A percentile compares a stretch with the other conserved stretches of the same genome.
These are phyloP conservation scores for Aspergillus quadricinctus DNA, from an alignment of 2,329 filamentous ascomycete genomes.

Conservation along the genomic window DNA sequence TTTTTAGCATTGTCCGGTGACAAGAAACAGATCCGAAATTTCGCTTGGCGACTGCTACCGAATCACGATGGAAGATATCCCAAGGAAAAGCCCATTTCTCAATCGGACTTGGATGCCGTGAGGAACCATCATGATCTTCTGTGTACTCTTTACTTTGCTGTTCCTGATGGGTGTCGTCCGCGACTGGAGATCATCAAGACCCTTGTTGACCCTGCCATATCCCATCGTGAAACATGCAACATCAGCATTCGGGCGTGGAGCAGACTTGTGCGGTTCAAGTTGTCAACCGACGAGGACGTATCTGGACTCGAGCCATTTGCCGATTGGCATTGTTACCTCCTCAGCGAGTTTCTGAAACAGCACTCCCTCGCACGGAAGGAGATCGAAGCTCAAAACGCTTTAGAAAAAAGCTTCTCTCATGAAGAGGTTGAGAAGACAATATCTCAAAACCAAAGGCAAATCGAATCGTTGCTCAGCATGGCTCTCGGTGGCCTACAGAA, in stretches of 20 bases:
- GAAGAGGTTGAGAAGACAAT: constrained; percentile 50
- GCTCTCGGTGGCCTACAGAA: constrained; percentile 49
- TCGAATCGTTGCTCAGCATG: constrained; percentile 52
- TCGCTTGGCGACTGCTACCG: constrained; percentile 55
- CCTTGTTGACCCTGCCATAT: constrained; percentile 53
- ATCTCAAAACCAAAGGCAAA: constrained; percentile 53
- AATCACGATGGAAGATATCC: constrained; percentile 58
- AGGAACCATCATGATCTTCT: constrained; percentile 61
- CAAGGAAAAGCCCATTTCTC: constrained; percentile 52
- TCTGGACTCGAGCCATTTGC: constrained; percentile 46
- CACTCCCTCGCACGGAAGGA: constrained; percentile 55
- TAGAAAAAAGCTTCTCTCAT: constrained; percentile 38
- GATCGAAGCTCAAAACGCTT: constrained; percentile 50
- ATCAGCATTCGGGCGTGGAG: constrained; percentile 56
- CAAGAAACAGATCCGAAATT: constrained; percentile 53
- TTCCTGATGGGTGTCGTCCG: constrained; percentile 51
- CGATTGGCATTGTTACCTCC: constrained; percentile 53
- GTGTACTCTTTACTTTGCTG: constrained; percentile 56
- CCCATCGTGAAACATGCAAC: constrained; percentile 57
- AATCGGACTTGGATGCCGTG: constrained; percentile 53
- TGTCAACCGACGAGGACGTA: constrained; percentile 49
- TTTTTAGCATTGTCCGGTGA: constrained; percentile 45
- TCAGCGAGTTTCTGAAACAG: constrained; percentile 50
- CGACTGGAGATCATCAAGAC: constrained; percentile 48
- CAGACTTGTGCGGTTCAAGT: constrained; percentile 54